Base-by-base conservation (phyloP, 306 rosid genomes). In the Vigna mungo region DNA sequence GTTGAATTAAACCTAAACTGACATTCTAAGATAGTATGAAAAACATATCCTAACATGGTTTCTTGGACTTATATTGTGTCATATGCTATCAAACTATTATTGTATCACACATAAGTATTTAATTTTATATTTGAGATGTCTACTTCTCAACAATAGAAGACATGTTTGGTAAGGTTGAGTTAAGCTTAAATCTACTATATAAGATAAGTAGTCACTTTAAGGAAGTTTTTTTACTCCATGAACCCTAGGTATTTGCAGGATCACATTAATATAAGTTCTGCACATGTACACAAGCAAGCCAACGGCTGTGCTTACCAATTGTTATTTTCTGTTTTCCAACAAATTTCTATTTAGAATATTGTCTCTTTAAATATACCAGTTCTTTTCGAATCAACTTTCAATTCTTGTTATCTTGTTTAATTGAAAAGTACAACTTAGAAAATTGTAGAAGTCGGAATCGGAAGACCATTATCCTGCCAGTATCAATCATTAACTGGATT, bases 371-470 rank as follows among this genome's bases (percentile, higher is more conserved):
- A 68, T 14, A 23, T 59, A 67, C 13, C 77, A 81, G 12, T 54
- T 58, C 17, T 70, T 56, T 51, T 70, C 14, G 7, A 21, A 49
- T 74, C 67, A 36, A 68, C 37, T 74, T 59, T 75, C 59, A 36
- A 7, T 48, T 58, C 17, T 15, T 37, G 37, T 49, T 37, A 55
- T 48, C 54, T 56, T 67, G 59, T 54, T 59, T 25, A 66, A 66
- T 39, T 67, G 55, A 30, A 41, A 63, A 41, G 34, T 32, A 58
- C 1, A 52, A 27, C 44, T 58, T 23, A 49, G 61, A 15, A 6
- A 16, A 43, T 43, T 58, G 30, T 43, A 58, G 14, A 62, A 74
- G 69, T 67, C 62, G 68, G 71, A 23, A 61, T 46, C 69, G 48
- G 44, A 37, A 68, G 39, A 62, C 18, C 74, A 52, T 71, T 73